phyloP scores from a whole-genome alignment of 2,329 filamentous ascomycete species.

The Apiospora saccharicola region DNA sequence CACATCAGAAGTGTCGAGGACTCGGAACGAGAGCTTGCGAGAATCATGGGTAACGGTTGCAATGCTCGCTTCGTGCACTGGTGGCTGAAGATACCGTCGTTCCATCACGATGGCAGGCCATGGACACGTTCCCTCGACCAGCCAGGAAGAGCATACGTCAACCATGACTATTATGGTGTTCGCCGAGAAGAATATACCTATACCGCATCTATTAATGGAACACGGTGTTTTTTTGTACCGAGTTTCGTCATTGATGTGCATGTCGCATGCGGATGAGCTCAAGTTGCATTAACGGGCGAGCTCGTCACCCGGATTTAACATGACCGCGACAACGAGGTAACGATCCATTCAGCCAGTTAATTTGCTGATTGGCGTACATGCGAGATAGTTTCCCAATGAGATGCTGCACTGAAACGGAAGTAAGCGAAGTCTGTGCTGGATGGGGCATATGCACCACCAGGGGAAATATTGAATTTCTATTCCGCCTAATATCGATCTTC shows the following conservation, averaged over 20 bases:
- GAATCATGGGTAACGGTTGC: background rate
- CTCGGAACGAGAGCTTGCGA: background rate
- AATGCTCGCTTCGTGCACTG: background rate
- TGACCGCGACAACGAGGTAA: background rate
- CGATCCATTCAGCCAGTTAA: slow-evolving; percentile 18
- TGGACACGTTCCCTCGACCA: slow-evolving; percentile 3
- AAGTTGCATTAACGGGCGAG: background rate
- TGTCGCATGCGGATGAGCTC: background rate
- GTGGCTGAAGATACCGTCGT: background rate
- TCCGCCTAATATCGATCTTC: slow-evolving; percentile 15
- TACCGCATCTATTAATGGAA: slow-evolving; percentile 11
- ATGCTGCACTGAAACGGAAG: slow-evolving; percentile 6
- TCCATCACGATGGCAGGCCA: background rate
- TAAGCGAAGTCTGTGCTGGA: background rate
- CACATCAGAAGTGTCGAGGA: background rate
- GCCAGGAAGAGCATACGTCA: background rate
- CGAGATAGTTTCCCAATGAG: background rate
- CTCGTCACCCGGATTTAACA: background rate
- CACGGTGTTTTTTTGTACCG: slow-evolving; percentile 11
- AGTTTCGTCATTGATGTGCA: background rate
- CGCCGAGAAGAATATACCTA: slow-evolving; percentile 11
- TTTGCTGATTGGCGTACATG: background rate
- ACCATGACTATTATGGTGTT: background rate
- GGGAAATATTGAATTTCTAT: slow-evolving; percentile 14
- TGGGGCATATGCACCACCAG: slow-evolving; percentile 19